Conservation (phyloP, 2,329 filamentous ascomycete species). For the Truncatella angustata region DNA sequence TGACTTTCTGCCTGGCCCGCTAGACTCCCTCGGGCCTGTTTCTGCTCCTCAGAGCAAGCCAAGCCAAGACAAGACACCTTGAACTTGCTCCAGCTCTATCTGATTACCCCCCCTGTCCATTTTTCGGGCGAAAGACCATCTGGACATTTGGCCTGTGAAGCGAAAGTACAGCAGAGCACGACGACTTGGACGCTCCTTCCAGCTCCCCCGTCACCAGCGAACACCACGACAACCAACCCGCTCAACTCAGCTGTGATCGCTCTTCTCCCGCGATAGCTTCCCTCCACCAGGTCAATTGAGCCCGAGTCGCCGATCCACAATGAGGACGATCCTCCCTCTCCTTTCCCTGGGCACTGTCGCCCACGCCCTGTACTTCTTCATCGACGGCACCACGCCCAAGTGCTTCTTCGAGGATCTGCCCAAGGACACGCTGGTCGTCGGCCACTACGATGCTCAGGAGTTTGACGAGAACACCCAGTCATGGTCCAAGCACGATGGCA, state of each 20-base stretch:
- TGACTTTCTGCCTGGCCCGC: not conserved
- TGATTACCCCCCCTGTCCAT: slow-evolving; percentile 7
- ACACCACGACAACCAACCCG: not conserved
- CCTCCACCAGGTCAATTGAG: too few species aligned
- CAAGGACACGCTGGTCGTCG: slow-evolving; percentile 94
- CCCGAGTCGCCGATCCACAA: too few species aligned
- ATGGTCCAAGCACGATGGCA: slow-evolving; percentile 71
- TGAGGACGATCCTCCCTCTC: slow-evolving; percentile 63
- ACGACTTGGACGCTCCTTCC: not conserved
- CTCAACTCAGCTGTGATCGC: not conserved
- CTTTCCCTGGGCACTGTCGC: slow-evolving; percentile 64
- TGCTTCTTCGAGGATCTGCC: slow-evolving; percentile 99
- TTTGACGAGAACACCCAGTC: slow-evolving; percentile 67
- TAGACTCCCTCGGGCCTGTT: too few species aligned
- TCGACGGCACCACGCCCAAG: slow-evolving; percentile 81
- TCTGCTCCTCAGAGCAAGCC: too few species aligned
- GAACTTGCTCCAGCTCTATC: slow-evolving; percentile 2
- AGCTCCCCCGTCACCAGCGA: slow-evolving; percentile 6
- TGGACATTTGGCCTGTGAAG: slow-evolving; percentile 8
- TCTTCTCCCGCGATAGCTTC: not conserved
- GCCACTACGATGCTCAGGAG: slow-evolving; percentile 85
- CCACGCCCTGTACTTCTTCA: slow-evolving; percentile 92
- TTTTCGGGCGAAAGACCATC: slow-evolving; percentile 1
- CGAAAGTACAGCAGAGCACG: not conserved
- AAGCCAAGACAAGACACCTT: not conserved